Evolutionary conservation across 2,329 filamentous ascomycete genomes (phyloP).

Genomic region (Fusarium bactridioides): DNA sequence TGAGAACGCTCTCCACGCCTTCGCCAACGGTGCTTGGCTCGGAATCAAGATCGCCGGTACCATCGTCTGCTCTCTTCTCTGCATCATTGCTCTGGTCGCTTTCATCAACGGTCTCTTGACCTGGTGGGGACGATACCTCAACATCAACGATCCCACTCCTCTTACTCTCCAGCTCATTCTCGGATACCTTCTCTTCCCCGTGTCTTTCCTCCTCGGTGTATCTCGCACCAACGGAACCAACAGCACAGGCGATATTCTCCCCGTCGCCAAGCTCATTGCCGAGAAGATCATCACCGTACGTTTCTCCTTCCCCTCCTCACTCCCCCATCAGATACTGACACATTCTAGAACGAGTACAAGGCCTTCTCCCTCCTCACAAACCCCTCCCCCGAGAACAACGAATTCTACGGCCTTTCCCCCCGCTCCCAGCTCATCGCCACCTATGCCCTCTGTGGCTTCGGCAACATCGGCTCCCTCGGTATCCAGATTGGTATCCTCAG

Average conservation of each 20-base stretch:
- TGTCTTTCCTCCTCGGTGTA: constrained; percentile 84
- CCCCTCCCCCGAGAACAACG: constrained; percentile 54
- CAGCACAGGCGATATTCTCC: constrained; percentile 64
- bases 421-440: constrained; percentile 84
- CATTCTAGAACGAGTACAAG: constrained; percentile 74
- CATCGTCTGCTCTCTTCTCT: constrained; percentile 81
- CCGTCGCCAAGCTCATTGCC: constrained; percentile 81
- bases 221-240: constrained; percentile 50
- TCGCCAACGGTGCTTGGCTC: constrained; percentile 84
- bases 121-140: constrained; percentile 85
- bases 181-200: constrained; percentile 79
- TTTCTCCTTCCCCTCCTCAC: background rate
- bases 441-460: constrained; percentile 84
- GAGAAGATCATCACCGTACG: constrained; percentile 79
- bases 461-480: constrained; percentile 86
- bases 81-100: constrained; percentile 80
- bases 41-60: constrained; percentile 88
- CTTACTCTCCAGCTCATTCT: constrained; percentile 77
- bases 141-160: constrained; percentile 70
- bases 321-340: constrained; percentile 7
- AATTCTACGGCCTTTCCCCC: constrained; percentile 67
- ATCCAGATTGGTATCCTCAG: constrained; percentile 89
- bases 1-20: constrained; percentile 84
- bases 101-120: constrained; percentile 79
- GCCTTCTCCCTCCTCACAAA: constrained; percentile 69